Evolutionary conservation across 495 filamentous ascomycete genomes (phyloP), one percentile per base, ranked within the genome.

Genomic region (Lasiosphaeria ovina): DNA sequence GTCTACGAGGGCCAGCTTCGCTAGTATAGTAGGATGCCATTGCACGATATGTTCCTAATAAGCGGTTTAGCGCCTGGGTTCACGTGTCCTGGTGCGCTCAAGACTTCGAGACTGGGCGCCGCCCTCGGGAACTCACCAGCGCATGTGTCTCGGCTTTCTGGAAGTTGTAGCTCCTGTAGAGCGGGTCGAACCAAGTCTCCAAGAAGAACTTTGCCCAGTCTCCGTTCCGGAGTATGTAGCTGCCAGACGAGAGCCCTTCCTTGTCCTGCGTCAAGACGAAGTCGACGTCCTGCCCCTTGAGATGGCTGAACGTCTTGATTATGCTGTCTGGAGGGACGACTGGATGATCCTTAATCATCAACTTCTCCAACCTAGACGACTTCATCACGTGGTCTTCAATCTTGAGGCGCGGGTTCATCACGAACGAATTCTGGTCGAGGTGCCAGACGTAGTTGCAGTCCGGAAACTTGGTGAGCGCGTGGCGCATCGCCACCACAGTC

Each of bases 21-120:
- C 89, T 17, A 99, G 82, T 55, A 98, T 91, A 0, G 94, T 99
- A n/a, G 94, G 92, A 71, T 99, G 95, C 95, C 95, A 99, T 80
- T 97, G 94, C 36, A 93, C 85, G 59, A 96, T 90, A 67, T 93
- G 90, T 73, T 93, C 90, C 89, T 93, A 63, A 4, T 0, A 9
- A n/a, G 7, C 6, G 36, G 3, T 2, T 38, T 38, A 52, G 50
- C 34, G 35, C 7, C 8, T 16, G 42, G 33, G 17, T 44, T 35
- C 6, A 42, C 6, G 4, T 3, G 3, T 35, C 10, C 4, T 42
- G 17, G 4, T n/a, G n/a, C 35, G 12, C 8, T 3, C 31, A n/a
- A n/a, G 11, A 6, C 14, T 4, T 10, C 34, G 24, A 24, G 24
- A 24, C 24, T 24, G 24, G 24, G 24, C 24, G 2, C 24, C 24